Evolutionary conservation across 345 rosid genomes (phyloP), one percentile per base, ranked within the genome.

Genomic region (Eutrema heterophyllum): DNA sequence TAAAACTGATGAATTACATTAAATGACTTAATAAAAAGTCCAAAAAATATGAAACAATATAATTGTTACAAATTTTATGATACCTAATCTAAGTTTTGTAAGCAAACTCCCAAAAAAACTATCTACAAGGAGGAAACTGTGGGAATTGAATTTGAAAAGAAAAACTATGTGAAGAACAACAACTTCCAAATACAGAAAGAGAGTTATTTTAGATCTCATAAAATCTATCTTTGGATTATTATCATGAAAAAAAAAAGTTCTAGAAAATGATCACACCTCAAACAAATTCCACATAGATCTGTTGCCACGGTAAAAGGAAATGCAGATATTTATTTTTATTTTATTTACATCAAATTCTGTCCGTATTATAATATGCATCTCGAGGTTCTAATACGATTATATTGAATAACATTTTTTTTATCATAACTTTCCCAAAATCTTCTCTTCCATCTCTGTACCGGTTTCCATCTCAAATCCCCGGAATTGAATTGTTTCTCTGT

Each of bases 381-480:
- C 61, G 75, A 64, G 71, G 75, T 21, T 70, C 46, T 76, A 55
- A 54, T 75, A 60, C 74, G 35, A 43, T 39, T 68, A 41, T 18
- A 54, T 44, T 35, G 30, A 62, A 43, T 3, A 49, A 33, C 24
- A 27, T 56, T 54, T 56, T 30, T 43, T 64, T 11, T 18, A n/a
- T 54, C 44, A 48, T 13, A 63, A 29, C 80, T 70, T 70, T 70
- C 71, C 67, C 78, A 49, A 74, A 67, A 46, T 16, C 24, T 9
- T 35, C 41, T 65, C 75, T 62, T 62, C 38, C 52, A 56, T 69
- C n/a, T 68, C 44, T 62, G 57, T 35, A 43, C 51, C 74, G 70
- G 75, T 63, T 69, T 55, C 75, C 50, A 76, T 70, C 80, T 77
- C 80, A 64, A 76, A 70, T 70, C 75, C 61, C 72, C 76, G 68